Evolutionary conservation across 2,329 filamentous ascomycete genomes (phyloP).

Genomic region (Grosmannia penicillata): DNA sequence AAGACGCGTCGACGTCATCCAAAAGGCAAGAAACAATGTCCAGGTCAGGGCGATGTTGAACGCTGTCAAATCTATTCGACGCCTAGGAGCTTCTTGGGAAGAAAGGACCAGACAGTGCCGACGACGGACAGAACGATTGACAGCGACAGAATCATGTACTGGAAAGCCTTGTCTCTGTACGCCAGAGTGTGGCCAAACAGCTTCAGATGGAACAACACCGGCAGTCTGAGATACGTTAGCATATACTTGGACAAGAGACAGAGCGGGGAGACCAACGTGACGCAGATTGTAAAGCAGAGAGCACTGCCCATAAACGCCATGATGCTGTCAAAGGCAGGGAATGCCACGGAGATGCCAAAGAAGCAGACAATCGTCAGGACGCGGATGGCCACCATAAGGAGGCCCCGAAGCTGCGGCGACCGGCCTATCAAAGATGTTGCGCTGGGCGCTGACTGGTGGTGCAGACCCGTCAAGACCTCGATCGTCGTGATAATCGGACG

Average conservation of each 20-base stretch:
- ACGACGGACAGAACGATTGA: constrained; percentile 57
- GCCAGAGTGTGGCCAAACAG: constrained; percentile 65
- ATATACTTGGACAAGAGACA: background rate
- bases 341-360: constrained; percentile 53
- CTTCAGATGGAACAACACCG: constrained; percentile 78
- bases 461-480: constrained; percentile 67
- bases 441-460: constrained; percentile 30
- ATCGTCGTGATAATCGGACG: constrained; percentile 76
- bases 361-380: constrained; percentile 56
- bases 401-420: constrained; percentile 39
- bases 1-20: no score
- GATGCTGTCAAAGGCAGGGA: constrained; percentile 74
- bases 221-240: constrained; percentile 34
- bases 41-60: no score
- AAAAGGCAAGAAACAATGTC: no score
- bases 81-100: constrained; percentile 63
- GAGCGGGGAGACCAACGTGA: constrained; percentile 39
- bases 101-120: constrained; percentile 76
- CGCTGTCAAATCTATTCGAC: constrained; percentile 27
- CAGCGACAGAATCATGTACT: constrained; percentile 54
- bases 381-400: constrained; percentile 47
- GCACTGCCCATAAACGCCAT: constrained; percentile 85
- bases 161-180: constrained; percentile 44
- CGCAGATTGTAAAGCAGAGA: constrained; percentile 85
- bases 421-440: constrained; percentile 34